These are phyloP conservation scores for Lophium mytilinum DNA, from an alignment of 495 filamentous ascomycete genomes.

Conservation along the genomic window DNA sequence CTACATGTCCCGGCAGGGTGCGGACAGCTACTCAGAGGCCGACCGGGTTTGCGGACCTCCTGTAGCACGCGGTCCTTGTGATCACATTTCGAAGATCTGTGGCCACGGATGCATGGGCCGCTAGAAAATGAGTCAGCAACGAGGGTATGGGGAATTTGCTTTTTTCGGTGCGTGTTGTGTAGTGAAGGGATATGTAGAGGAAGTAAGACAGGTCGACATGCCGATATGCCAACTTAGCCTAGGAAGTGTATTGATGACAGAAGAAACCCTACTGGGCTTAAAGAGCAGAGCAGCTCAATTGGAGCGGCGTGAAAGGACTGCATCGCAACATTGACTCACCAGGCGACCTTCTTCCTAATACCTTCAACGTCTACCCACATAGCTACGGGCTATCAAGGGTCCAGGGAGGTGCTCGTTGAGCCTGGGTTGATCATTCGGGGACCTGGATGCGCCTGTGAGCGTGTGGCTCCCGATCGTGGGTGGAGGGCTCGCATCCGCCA, in stretches of 20 bases:
- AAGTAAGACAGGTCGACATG: too few relatives aligned
- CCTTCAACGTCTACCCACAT: constrained; percentile 26
- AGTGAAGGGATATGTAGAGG: too few relatives aligned
- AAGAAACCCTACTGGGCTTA: background rate
- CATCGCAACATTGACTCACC: constrained; percentile 12
- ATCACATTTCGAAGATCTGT: constrained; percentile 76
- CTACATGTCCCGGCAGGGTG: constrained; percentile 57
- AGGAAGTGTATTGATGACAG: background rate
- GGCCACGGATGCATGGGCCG: constrained; percentile 76
- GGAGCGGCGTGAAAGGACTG: background rate
- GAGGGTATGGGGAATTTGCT: too few relatives aligned
- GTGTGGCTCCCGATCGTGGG: constrained; percentile 7
- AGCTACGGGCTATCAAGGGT: background rate
- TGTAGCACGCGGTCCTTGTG: constrained; percentile 69
- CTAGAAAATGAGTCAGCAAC: constrained; percentile 38
- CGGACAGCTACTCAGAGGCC: constrained; percentile 68
- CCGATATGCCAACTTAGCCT: too few relatives aligned
- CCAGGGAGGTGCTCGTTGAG: constrained; percentile 12
- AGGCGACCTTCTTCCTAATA: constrained; percentile 28
- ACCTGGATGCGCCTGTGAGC: background rate
- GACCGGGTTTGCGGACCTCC: constrained; percentile 71
- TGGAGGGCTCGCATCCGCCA: background rate
- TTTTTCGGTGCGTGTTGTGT: too few relatives aligned
- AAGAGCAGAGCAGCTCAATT: background rate
- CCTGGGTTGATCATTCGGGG: constrained; percentile 1